Percentiles rank a stretch among this genome's conserved stretches.
phyloP scores from a whole-genome alignment of 2,329 filamentous ascomycete genomes.

The Akanthomyces lecanii region DNA sequence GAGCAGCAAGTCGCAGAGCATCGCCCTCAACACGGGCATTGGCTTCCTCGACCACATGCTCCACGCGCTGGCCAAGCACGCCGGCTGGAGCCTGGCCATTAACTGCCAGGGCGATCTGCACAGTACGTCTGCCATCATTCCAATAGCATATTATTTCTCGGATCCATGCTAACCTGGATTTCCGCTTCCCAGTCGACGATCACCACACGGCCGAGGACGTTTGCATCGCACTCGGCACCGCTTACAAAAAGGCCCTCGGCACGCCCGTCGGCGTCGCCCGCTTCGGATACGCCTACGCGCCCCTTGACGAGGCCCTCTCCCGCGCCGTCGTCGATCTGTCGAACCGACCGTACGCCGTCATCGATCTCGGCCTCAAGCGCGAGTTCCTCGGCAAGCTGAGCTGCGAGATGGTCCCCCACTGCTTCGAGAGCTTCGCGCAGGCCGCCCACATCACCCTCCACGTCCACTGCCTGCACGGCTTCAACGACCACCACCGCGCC shows the following conservation, averaged over 20 bases:
- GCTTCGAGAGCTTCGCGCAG: conserved; percentile 89
- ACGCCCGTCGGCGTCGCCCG: conserved; percentile 76
- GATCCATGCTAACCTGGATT: too few species aligned
- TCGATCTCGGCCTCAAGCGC: conserved; percentile 77
- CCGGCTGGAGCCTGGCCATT: conserved; percentile 85
- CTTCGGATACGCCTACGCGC: conserved; percentile 88
- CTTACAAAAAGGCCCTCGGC: conserved; percentile 77
- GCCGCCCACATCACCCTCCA: conserved; percentile 88
- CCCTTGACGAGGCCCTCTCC: conserved; percentile 91
- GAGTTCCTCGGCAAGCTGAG: conserved; percentile 93
- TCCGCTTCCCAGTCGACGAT: conserved; percentile 69
- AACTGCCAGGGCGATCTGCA: conserved; percentile 84
- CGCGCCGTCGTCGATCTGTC: conserved; percentile 92
- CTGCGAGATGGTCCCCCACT: conserved; percentile 97
- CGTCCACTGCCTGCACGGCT: conserved; percentile 83
- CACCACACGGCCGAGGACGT: conserved; percentile 97
- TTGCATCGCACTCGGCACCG: conserved; percentile 82
- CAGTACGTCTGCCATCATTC: conserved; percentile 52
- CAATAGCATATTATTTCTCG: neutral
- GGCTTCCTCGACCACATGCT: conserved; percentile 99
- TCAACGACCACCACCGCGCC: conserved; percentile 93
- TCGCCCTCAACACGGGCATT: conserved; percentile 87
- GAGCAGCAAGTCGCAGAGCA: conserved; percentile 76
- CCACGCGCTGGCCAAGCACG: conserved; percentile 92
- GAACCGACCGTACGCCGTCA: conserved; percentile 81